A percentile compares a stretch with the other conserved stretches of the same genome.
phyloP scores from a whole-genome alignment of 2,329 filamentous ascomycete genomes.

The Cladorrhinum sp. region DNA sequence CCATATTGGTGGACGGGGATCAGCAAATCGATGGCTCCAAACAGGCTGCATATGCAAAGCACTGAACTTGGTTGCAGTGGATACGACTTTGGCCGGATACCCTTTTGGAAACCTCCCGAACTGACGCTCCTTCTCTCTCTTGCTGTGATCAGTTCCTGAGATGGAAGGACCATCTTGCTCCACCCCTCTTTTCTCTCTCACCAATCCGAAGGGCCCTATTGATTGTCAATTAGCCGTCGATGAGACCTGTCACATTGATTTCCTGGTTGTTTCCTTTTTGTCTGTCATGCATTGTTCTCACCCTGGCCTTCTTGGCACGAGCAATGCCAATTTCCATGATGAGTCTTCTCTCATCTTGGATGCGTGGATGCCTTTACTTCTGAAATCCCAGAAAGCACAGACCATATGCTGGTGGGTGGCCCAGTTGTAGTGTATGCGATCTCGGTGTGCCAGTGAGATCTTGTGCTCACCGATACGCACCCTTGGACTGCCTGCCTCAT shows the following conservation, averaged over 20 bases:
- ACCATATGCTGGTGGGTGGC: constrained; percentile 5
- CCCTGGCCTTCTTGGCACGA: constrained; percentile 15
- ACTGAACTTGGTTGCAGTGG: neutral
- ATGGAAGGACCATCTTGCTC: neutral
- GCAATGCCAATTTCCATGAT: constrained; percentile 12
- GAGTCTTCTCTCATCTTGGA: neutral
- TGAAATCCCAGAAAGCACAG: neutral
- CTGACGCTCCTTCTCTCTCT: too few species aligned
- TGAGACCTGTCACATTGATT: neutral
- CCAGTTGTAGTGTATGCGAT: constrained; percentile 1
- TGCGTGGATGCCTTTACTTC: neutral
- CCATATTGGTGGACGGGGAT: constrained; percentile 8
- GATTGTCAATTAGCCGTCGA: constrained; percentile 17
- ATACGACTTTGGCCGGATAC: neutral
- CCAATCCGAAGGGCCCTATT: neutral
- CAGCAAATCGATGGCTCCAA: constrained; percentile 13
- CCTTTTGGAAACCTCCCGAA: neutral
- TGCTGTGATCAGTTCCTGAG: too few species aligned
- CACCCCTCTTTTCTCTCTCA: neutral
- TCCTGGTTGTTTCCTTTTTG: neutral
- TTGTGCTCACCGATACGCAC: constrained; percentile 14
- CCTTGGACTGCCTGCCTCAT: constrained; percentile 6
- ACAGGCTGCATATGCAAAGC: constrained; percentile 8
- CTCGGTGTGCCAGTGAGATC: constrained; percentile 10
- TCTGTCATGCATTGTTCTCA: neutral